Evolutionary conservation across 768 basidiomycete genomes (phyloP).

Genomic region (Fistulinella prunicolor): DNA sequence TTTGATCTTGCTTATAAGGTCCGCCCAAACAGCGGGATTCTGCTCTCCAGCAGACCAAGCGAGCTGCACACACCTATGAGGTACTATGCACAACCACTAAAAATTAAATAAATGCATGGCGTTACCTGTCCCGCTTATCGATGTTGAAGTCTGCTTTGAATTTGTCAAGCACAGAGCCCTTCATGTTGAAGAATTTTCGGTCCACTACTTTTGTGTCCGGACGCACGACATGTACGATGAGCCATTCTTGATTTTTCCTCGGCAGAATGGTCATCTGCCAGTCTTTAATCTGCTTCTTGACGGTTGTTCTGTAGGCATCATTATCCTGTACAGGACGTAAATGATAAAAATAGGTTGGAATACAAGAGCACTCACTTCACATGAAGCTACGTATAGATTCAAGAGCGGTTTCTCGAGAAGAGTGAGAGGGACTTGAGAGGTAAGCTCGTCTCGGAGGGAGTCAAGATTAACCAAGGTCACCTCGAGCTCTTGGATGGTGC

Average conservation of each 20-base stretch:
- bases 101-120: conserved; percentile 2
- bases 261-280: conserved; percentile 71
- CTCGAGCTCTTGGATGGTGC: conserved; percentile 88
- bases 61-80: conserved; percentile 73
- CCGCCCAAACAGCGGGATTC: conserved; percentile 83
- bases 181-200: conserved; percentile 79
- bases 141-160: conserved; percentile 89
- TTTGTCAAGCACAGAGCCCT: conserved; percentile 83
- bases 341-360: conserved; percentile 5
- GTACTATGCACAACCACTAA: conserved; percentile 14
- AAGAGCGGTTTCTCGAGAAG: conserved; percentile 84
- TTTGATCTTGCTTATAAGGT: conserved; percentile 84
- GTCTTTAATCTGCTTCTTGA: conserved; percentile 87
- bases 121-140: conserved; percentile 77
- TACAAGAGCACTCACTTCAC: conserved; percentile 63
- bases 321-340: conserved; percentile 41
- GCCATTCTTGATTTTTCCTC: conserved; percentile 88
- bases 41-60: conserved; percentile 69
- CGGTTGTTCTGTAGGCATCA: conserved; percentile 71
- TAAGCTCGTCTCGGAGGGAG: conserved; percentile 65
- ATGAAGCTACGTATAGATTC: conserved; percentile 81
- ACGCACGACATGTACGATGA: conserved; percentile 82
- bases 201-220: conserved; percentile 60
- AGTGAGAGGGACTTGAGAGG: conserved; percentile 72
- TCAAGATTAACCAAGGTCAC: conserved; percentile 70